Base-by-base conservation (phyloP, 495 filamentous ascomycete genomes). In the Xanthoparmelia taractica region DNA sequence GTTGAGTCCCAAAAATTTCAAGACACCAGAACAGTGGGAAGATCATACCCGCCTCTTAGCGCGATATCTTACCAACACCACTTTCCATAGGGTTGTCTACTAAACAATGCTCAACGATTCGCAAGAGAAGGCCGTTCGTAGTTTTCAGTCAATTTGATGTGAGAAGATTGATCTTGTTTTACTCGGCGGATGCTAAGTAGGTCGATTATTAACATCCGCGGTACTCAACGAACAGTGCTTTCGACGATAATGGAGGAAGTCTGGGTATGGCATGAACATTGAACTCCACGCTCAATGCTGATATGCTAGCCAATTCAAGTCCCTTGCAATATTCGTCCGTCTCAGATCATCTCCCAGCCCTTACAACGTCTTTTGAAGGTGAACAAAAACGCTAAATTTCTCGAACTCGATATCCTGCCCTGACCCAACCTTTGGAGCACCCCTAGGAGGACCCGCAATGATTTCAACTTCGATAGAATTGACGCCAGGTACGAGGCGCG, bases 391-490 rank as follows among this genome's bases (percentile, higher is more conserved):
- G 15, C 80, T 85, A 48, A 89, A 73, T 65, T 79, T 87, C 75
- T 92, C 88, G 68, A 89, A 72, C 66, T 90, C 88, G 61, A 81
- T 76, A 61, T 83, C 85, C 10, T 79, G 77, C 15, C 84, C 85
- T 0, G 78, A 73, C 13, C 75, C 74, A 52, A 71, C 61, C 67
- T 79, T 84, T 52, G 74, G 71, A 58, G 84, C 77, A 12, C 84
- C 83, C 59, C 77, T 81, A 4, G 84, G 80, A 20, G 85, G 75
- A 8, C 82, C 79, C n/a, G 82, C 84, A 69, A 89, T 80, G 40
- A 88, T 70, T 52, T 87, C 83, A 11, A 90, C 74, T 57, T 85
- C 84, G 25, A 92, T 79, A 37, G 82, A 79, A 65, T 87, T 91
- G 25, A 84, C 76, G 10, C 86, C 87, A n/a, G 80, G 77, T 37